Conservation (phyloP, 495 filamentous ascomycete species). For the Penicillium crystallinum region DNA sequence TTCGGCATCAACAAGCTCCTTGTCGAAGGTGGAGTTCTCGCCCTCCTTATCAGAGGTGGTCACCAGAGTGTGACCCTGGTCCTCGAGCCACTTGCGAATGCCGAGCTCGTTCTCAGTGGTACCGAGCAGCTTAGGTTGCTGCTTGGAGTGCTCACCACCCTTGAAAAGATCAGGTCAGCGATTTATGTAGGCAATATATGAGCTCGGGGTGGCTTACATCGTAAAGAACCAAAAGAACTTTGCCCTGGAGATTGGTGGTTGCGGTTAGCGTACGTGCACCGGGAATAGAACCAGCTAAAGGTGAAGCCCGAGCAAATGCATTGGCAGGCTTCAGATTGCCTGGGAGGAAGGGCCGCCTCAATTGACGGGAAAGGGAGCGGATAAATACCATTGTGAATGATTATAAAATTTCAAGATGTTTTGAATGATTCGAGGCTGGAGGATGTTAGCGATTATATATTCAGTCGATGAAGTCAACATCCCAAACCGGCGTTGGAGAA, state of each 20-base stretch:
- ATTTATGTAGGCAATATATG: conserved; percentile 1
- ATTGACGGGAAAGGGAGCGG: conserved; percentile 51
- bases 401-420: conserved; percentile 9
- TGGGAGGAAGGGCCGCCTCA: conserved; percentile 53
- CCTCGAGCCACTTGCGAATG: conserved; percentile 92
- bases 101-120: conserved; percentile 98
- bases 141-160: conserved; percentile 62
- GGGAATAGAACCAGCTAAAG: conserved; percentile 34
- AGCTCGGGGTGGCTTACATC: conserved; percentile 51
- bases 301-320: conserved; percentile 23
- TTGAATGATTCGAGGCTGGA: background rate
- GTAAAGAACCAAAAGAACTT: conserved; percentile 71
- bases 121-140: conserved; percentile 83
- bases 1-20: conserved; percentile 93
- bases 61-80: conserved; percentile 88
- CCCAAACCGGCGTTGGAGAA: conserved; percentile 21
- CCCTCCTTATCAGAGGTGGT: conserved; percentile 98
- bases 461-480: conserved; percentile 14
- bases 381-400: conserved; percentile 66
- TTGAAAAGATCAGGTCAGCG: conserved; percentile 22
- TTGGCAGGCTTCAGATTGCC: conserved; percentile 20
- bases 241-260: conserved; percentile 56
- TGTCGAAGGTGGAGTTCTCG: conserved; percentile 86
- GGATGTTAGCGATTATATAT: background rate
- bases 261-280: conserved; percentile 52